Evolutionary conservation across 2,329 filamentous ascomycete genomes (phyloP).

Genomic region (Allantophomopsis cytisporea): DNA sequence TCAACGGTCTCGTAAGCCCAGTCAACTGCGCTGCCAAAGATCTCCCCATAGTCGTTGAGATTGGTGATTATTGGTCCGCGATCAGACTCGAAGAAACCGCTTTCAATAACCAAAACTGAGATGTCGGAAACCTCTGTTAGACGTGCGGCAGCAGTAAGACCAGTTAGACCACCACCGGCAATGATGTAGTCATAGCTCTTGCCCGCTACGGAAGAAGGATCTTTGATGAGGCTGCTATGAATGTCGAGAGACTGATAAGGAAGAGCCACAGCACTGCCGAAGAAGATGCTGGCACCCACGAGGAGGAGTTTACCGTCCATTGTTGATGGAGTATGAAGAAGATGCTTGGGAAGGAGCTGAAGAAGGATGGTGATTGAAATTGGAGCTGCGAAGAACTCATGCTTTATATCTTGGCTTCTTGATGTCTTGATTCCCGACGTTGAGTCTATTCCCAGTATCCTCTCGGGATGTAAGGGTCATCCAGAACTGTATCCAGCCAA

Average conservation of each 20-base stretch:
- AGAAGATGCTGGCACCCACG: neutral
- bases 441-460: too few relatives aligned
- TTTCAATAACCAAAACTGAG: slow-evolving; percentile 8
- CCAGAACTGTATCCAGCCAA: too few relatives aligned
- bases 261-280: neutral
- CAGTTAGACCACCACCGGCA: slow-evolving; percentile 10
- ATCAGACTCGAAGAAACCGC: slow-evolving; percentile 15
- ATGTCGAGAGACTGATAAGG: slow-evolving; percentile 1
- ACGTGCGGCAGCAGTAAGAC: slow-evolving; percentile 6
- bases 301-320: neutral
- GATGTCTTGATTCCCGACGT: too few relatives aligned
- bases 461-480: too few relatives aligned
- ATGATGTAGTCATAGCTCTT: slow-evolving; percentile 17
- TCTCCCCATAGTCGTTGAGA: slow-evolving; percentile 13
- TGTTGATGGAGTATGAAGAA: too few relatives aligned
- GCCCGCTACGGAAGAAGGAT: slow-evolving; percentile 2
- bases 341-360: too few relatives aligned
- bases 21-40: slow-evolving; percentile 14
- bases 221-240: slow-evolving; percentile 1
- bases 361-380: too few relatives aligned
- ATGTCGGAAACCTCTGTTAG: slow-evolving; percentile 7
- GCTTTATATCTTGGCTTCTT: too few relatives aligned
- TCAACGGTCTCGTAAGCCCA: slow-evolving; percentile 8
- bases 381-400: too few relatives aligned
- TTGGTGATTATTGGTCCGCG: slow-evolving; percentile 13